These are phyloP conservation scores for Rubia tinctorum DNA, from an alignment of 305 asterid species.

Conservation along the genomic window DNA sequence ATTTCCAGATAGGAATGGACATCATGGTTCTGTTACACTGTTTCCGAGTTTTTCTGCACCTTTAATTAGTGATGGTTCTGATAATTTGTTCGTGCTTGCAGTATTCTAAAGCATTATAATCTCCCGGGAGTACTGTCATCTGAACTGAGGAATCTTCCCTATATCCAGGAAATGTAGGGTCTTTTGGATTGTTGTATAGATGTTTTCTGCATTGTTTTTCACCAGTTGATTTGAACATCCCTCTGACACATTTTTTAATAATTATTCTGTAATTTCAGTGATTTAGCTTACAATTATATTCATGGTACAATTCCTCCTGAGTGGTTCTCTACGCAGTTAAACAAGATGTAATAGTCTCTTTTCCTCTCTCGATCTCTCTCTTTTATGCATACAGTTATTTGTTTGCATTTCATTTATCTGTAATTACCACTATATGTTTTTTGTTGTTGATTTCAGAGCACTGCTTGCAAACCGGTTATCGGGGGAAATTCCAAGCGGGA, in stretches of 20 bases:
- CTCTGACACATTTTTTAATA: neutral
- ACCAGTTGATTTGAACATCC: neutral
- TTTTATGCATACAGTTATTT: constrained; percentile 6
- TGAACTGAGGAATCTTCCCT: constrained; percentile 53
- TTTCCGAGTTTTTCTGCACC: no score
- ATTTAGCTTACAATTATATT: constrained; percentile 82
- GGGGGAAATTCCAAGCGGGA: constrained; percentile 68
- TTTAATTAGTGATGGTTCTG: constrained; percentile 9
- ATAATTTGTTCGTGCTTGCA: constrained; percentile 31
- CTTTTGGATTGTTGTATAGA: constrained; percentile 15
- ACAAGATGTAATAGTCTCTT: constrained; percentile 46
- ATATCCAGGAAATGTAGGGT: constrained; percentile 62
- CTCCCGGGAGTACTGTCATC: constrained; percentile 80
- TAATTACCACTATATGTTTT: constrained; percentile 21
- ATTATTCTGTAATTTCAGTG: constrained; percentile 41
- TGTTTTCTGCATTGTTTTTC: constrained; percentile 4
- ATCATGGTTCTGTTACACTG: no score
- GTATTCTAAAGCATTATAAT: constrained; percentile 63
- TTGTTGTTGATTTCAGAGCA: constrained; percentile 49
- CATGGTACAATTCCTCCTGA: constrained; percentile 73
- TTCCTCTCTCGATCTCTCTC: constrained; percentile 14
- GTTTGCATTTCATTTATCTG: constrained; percentile 10
- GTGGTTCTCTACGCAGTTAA: constrained; percentile 67
- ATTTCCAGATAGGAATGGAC: no score
- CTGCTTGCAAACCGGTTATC: constrained; percentile 83